Evolutionary conservation across 2,329 filamentous ascomycete species (phyloP).

Genomic region (Sarocladiaceae sp.): DNA sequence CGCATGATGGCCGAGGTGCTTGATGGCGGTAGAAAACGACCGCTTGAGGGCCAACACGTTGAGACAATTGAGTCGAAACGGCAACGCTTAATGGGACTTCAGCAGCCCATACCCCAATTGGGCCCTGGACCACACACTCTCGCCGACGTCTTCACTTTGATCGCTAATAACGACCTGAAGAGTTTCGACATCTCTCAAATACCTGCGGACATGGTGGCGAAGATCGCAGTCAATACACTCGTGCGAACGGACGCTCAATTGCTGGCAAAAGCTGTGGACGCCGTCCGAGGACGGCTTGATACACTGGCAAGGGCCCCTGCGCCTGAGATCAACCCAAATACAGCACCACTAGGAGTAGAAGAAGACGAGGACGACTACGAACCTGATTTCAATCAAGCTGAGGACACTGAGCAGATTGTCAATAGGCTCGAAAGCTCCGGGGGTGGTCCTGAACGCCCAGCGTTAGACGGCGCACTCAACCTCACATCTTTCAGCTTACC

Average conservation of each 20-base stretch:
- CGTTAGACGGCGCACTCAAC: slow-evolving; percentile 43
- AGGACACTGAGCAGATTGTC: slow-evolving; percentile 72
- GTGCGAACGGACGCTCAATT: slow-evolving; percentile 64
- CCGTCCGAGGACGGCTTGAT: slow-evolving; percentile 47
- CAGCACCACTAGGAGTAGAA: slow-evolving; percentile 59
- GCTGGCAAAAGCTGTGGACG: slow-evolving; percentile 69
- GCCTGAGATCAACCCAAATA: slow-evolving; percentile 51
- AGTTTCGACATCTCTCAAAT: slow-evolving; percentile 81
- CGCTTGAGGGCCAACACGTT: slow-evolving; percentile 63
- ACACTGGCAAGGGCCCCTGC: slow-evolving; percentile 40
- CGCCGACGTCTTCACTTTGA: slow-evolving; percentile 83
- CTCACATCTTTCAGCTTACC: slow-evolving; percentile 78
- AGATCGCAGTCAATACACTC: slow-evolving; percentile 77
- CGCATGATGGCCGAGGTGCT: slow-evolving; percentile 74
- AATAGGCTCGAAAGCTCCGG: slow-evolving; percentile 61
- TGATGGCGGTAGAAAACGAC: slow-evolving; percentile 79
- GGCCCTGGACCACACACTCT: slow-evolving; percentile 72
- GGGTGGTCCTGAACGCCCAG: slow-evolving; percentile 28
- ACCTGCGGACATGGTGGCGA: slow-evolving; percentile 69
- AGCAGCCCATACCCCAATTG: slow-evolving; percentile 62
- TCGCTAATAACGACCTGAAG: slow-evolving; percentile 65
- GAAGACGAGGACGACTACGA: slow-evolving; percentile 88
- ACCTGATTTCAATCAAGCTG: slow-evolving; percentile 74
- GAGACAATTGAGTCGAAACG: slow-evolving; percentile 80
- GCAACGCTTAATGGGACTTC: slow-evolving; percentile 54